These are phyloP conservation scores for Trichoderma sp. DNA, from an alignment of 2,329 filamentous ascomycete species.

Conservation along the genomic window DNA sequence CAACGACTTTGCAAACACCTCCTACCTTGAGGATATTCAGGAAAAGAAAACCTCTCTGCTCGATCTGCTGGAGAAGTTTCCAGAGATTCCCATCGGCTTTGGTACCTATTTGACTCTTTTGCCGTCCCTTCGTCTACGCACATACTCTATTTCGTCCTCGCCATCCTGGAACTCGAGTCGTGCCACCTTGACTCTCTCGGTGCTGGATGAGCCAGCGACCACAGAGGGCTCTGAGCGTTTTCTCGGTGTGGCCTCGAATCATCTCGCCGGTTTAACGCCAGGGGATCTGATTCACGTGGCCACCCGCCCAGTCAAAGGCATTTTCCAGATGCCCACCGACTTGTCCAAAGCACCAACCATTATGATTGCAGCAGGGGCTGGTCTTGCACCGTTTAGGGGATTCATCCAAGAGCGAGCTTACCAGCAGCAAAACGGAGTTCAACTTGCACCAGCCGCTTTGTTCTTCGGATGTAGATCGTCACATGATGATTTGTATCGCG, in stretches of 20 bases:
- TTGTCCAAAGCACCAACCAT: conserved; percentile 47
- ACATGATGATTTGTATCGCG: conserved; percentile 49
- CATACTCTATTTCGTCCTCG: conserved; percentile 67
- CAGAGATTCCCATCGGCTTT: conserved; percentile 55
- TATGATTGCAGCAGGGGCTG: conserved; percentile 50
- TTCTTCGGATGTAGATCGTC: conserved; percentile 51
- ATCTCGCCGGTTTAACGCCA: conserved; percentile 50
- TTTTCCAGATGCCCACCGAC: conserved; percentile 49
- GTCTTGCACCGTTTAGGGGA: conserved; percentile 60
- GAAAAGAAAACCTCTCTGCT: conserved; percentile 56
- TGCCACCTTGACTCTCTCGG: conserved; percentile 64
- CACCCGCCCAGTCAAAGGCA: conserved; percentile 32
- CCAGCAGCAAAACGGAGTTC: conserved; percentile 50
- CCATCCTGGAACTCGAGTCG: conserved; percentile 56
- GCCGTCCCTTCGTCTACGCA: conserved; percentile 56
- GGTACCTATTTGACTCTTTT: conserved; percentile 63
- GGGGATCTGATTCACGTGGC: conserved; percentile 50
- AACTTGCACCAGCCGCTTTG: conserved; percentile 56
- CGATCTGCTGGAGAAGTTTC: conserved; percentile 62
- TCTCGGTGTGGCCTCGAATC: conserved; percentile 60
- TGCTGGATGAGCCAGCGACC: conserved; percentile 57
- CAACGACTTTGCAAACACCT: conserved; percentile 39
- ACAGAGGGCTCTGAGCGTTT: conserved; percentile 40
- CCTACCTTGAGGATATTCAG: conserved; percentile 43
- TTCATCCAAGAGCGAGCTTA: conserved; percentile 60